A percentile compares a stretch with the other conserved stretches of the same genome.
Evolutionary conservation across 1,284 basidiomycete species (phyloP).

Genomic region (Xerocomus cyaneibrunnescens): DNA sequence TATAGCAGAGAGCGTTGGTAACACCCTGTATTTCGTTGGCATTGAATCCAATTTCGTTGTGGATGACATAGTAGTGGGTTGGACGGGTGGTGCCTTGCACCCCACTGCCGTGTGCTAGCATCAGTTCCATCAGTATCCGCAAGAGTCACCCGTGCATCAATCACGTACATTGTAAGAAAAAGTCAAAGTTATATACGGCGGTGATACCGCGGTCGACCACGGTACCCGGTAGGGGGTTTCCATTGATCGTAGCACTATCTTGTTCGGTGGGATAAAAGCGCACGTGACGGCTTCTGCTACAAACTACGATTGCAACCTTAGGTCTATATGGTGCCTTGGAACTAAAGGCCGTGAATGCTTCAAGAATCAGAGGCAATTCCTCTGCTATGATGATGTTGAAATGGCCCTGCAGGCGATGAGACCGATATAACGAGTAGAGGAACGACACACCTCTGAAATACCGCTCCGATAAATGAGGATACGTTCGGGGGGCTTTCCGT

Average conservation of each 20-base stretch:
- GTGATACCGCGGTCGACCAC: slow-evolving; percentile 75
- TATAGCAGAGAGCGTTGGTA: slow-evolving; percentile 67
- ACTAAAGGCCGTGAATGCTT: slow-evolving; percentile 56
- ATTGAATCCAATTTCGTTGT: slow-evolving; percentile 68
- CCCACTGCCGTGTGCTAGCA: slow-evolving; percentile 61
- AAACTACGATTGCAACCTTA: slow-evolving; percentile 73
- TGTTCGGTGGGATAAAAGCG: slow-evolving; percentile 75
- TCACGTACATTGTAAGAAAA: slow-evolving; percentile 63
- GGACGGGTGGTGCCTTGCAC: slow-evolving; percentile 67
- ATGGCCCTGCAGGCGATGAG: slow-evolving; percentile 55
- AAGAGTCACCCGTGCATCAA: background rate
- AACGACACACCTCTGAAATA: slow-evolving; percentile 61
- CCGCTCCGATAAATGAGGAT: slow-evolving; percentile 78
- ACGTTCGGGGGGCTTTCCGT: slow-evolving; percentile 51
- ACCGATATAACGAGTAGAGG: background rate
- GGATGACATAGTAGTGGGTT: slow-evolving; percentile 77
- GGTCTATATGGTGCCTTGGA: slow-evolving; percentile 54
- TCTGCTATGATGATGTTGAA: slow-evolving; percentile 63
- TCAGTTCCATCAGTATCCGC: background rate
- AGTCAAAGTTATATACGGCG: slow-evolving; percentile 76
- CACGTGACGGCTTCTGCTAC: slow-evolving; percentile 82
- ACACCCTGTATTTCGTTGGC: slow-evolving; percentile 66
- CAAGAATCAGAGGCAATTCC: slow-evolving; percentile 64
- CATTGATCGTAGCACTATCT: slow-evolving; percentile 56
- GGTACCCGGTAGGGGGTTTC: slow-evolving; percentile 73